Base-by-base conservation (phyloP, 2,329 filamentous ascomycete species). In the Xylariaceae sp. region DNA sequence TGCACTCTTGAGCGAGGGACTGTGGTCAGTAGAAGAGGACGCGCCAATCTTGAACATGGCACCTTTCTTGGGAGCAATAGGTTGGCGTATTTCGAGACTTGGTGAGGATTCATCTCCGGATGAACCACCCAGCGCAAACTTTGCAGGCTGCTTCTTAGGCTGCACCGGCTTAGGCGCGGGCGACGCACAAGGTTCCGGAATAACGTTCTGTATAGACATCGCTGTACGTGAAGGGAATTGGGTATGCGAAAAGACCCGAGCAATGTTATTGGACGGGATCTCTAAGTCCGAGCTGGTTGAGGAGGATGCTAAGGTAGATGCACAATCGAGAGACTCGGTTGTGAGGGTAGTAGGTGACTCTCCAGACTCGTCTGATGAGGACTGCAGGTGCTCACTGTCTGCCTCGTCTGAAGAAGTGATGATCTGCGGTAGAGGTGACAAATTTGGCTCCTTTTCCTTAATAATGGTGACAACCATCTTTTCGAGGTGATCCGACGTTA, bases 391-490 rank as follows among this genome's bases (percentile, higher is more conserved):
- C 53, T 87, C 80, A 59, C 82, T 76, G 54, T 81, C 80, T 15
- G 76, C 74, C 60, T 74, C 76, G 45, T 68, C 65, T 3, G 67
- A 71, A 9, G 73, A 69, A n/a, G 71, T 66, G 67, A 73, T 65
- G 65, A 76, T 73, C 52, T 72, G 70, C 15, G 82, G 79, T 7
- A 86, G 74, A 67, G 79, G 84, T 55, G 79, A 76, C 64, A 75
- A 75, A 65, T 93, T 79, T 51, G 82, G 82, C 73, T 86, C 86
- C 75, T 90, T 91, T 75, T 94, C 88, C 74, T 95, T 90, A 72
- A 97, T 94, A 58, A 97, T 97, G 45, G 88, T 91, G 58, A 89
- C 85, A 48, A 97, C 90, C 84, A 97, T 95, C 78, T 95, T 95
- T 75, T 96, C 91, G 35, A 97, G 82, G 68, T 94, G 90, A 70